Conservation (phyloP, 1,139 yeast species). For the Sugiyamaella xylanicola region DNA sequence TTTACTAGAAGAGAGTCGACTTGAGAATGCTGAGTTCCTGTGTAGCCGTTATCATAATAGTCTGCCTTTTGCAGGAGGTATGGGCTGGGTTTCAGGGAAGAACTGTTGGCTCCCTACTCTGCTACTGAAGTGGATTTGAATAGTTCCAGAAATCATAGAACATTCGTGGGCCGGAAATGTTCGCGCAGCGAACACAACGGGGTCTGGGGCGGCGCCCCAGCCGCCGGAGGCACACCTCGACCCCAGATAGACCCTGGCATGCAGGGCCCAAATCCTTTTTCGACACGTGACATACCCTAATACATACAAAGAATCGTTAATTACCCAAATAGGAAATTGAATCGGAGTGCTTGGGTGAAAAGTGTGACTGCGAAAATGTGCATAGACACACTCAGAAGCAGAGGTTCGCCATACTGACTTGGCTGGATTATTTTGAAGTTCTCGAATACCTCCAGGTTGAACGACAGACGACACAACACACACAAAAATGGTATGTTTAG, state of each 20-base stretch:
- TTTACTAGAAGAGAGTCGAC: no score
- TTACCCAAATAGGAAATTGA: slow-evolving; percentile 14
- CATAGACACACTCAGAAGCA: slow-evolving; percentile 5
- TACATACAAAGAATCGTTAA: neutral
- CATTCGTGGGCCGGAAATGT: no score
- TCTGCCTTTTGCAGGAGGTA: neutral
- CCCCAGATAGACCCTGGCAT: neutral
- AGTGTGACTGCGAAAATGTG: slow-evolving; percentile 7
- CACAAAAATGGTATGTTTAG: slow-evolving; percentile 29
- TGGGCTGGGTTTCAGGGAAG: neutral
- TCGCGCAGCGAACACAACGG: slow-evolving; percentile 8
- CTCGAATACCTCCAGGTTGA: slow-evolving; percentile 15
- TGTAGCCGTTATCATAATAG: neutral
- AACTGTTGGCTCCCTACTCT: no score
- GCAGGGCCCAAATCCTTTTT: neutral
- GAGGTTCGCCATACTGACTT: neutral
- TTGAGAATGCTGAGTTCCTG: no score
- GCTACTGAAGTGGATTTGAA: no score
- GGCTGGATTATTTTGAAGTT: slow-evolving; percentile 10
- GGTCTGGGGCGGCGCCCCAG: neutral
- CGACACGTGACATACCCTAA: slow-evolving; percentile 8
- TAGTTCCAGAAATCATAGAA: no score
- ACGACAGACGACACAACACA: slow-evolving; percentile 20
- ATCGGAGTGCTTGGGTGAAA: neutral
- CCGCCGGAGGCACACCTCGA: neutral